Evolutionary conservation across 129 eudicot species (phyloP).

Genomic region (Saussurea involucrata): DNA sequence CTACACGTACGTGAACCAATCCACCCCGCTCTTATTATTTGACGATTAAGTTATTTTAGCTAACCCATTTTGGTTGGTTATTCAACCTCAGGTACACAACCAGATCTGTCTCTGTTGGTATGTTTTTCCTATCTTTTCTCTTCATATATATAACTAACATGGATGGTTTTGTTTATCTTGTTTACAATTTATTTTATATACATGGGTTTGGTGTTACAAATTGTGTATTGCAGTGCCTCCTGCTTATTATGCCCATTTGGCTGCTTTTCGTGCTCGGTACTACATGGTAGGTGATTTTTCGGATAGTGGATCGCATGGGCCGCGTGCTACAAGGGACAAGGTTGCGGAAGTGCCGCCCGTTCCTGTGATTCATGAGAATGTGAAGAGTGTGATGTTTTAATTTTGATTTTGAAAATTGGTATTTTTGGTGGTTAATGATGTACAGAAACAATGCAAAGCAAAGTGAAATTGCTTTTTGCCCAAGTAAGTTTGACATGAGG

Average conservation of each 20-base stretch:
- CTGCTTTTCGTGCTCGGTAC: conserved; percentile 79
- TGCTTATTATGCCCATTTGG: conserved; percentile 83
- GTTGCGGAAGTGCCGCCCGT: conserved; percentile 25
- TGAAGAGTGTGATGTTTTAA: conserved; percentile 76
- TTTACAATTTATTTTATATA: too few species aligned
- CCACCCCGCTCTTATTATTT: not conserved
- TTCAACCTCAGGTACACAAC: conserved; percentile 53
- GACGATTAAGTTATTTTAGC: not conserved
- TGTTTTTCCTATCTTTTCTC: not conserved
- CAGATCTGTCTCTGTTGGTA: conserved; percentile 82
- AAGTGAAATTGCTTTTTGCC: not conserved
- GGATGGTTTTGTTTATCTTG: too few species aligned
- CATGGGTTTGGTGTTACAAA: not conserved
- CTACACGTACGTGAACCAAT: conserved; percentile 50
- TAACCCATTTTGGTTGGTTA: too few species aligned
- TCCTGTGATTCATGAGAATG: conserved; percentile 56
- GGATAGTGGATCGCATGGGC: conserved; percentile 39
- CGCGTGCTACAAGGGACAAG: conserved; percentile 39
- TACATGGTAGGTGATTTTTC: conserved; percentile 50
- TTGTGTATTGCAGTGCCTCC: conserved; percentile 63
- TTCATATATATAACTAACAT: not conserved
- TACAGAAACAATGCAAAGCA: not conserved
- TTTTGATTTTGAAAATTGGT: conserved; percentile 32
- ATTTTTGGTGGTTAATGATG: not conserved
- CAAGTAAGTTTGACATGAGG: too few species aligned